Percentiles rank a stretch among this genome's conserved stretches.
phyloP scores from a whole-genome alignment of 768 basidiomycete species.

The Lentinus brumalis region DNA sequence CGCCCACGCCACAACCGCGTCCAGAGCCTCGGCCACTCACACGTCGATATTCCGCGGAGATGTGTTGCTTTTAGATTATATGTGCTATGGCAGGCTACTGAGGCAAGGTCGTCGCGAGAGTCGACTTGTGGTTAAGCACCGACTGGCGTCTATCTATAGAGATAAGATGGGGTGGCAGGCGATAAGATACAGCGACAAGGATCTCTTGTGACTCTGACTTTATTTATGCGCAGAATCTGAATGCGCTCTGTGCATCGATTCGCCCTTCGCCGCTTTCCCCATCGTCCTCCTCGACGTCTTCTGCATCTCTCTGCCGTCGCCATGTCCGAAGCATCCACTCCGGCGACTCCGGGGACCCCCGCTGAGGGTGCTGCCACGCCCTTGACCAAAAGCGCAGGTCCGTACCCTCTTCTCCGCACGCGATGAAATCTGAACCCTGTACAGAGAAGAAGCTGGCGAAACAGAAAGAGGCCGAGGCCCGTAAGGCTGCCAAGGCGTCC shows the following conservation, averaged over 20 bases:
- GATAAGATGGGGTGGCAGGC: no score
- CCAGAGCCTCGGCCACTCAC: no score
- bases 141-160: no score
- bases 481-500: constrained; percentile 63
- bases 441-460: constrained; percentile 80
- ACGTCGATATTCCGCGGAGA: no score
- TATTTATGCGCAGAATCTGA: constrained; percentile 10
- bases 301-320: neutral
- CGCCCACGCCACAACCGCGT: no score
- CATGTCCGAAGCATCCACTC: constrained; percentile 9
- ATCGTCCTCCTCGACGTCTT: constrained; percentile 10
- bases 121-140: no score
- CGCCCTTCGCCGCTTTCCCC: constrained; percentile 11
- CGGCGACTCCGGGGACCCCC: neutral
- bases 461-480: constrained; percentile 76
- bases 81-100: no score
- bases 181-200: no score
- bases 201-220: constrained; percentile 4
- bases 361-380: constrained; percentile 6
- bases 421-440: neutral
- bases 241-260: constrained; percentile 22
- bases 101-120: no score
- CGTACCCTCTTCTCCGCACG: neutral
- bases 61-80: no score
- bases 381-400: constrained; percentile 19